phyloP scores from a whole-genome alignment of 106 monocot genomes.

The Platanthera zijinensis region DNA sequence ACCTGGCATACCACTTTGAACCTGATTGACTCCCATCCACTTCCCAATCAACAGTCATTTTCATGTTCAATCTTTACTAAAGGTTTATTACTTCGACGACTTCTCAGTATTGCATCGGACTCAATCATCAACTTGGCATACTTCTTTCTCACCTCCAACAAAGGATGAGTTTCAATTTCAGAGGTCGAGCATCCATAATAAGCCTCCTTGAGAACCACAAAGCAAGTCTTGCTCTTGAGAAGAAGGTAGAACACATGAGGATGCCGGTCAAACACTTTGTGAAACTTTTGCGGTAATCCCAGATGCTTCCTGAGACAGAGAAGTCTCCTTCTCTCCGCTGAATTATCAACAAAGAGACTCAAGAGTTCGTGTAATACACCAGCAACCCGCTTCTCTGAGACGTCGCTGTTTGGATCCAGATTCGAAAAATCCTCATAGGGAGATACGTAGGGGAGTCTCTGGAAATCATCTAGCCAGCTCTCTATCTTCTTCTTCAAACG shows the following conservation, averaged over 20 bases:
- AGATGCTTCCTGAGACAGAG: conserved; percentile 60
- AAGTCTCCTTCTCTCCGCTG: conserved; percentile 68
- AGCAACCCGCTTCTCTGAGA: conserved; percentile 54
- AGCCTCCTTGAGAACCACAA: conserved; percentile 78
- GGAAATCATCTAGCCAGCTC: conserved; percentile 61
- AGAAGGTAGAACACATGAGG: conserved; percentile 77
- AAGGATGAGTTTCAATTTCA: conserved; percentile 48
- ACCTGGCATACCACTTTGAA: not conserved
- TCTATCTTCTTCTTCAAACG: conserved; percentile 66
- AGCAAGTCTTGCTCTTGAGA: conserved; percentile 86
- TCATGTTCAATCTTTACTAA: conserved; percentile 1
- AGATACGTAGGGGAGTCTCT: conserved; percentile 56
- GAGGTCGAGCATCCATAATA: conserved; percentile 30
- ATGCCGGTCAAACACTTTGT: conserved; percentile 32
- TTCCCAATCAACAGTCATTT: not conserved
- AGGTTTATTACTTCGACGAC: conserved; percentile 28
- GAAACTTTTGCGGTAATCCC: conserved; percentile 62
- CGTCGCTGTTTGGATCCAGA: conserved; percentile 33
- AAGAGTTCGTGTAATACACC: conserved; percentile 79
- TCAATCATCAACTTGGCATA: conserved; percentile 58
- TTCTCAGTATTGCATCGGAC: conserved; percentile 49
- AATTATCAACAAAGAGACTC: conserved; percentile 56
- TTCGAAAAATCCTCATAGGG: conserved; percentile 50
- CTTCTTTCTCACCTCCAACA: conserved; percentile 45
- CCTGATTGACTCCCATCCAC: not conserved